Base-by-base conservation (phyloP, 225 moss, liverwort and hornwort genomes). In the Pseudoscleropodium purum region DNA sequence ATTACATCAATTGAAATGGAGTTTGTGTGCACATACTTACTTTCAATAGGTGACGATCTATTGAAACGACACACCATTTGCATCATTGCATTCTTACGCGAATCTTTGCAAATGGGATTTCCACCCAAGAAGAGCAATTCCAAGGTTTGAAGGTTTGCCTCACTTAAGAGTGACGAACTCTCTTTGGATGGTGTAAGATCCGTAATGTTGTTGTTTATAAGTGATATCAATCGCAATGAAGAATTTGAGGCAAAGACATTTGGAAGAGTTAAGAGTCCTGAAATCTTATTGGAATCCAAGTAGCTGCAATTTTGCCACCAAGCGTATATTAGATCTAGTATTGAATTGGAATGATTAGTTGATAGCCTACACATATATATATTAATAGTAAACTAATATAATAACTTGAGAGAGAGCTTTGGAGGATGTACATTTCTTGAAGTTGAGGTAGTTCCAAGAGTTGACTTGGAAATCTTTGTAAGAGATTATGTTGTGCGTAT, bases 61-160 rank as follows among this genome's bases (percentile, higher is more conserved):
- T 91, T 91, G 80, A 80, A 91, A 29, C 70, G 79, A 65, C 91
- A 88, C 12, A 88, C 64, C 85, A 91, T 77, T 30, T 30, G 85
- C 70, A 88, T 52, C 60, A 91, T 56, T 6, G 62, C 36, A 57
- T 65, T 81, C 30, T 73, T 74, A 1, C 10, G 26, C 0, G 65
- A 72, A 85, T 88, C 72, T 30, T 91, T 74, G 51, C 91, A 91
- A 36, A 91, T 11, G 1, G 91, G 88, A 66, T 91, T 91, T 81
- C 91, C 85, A 79, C 85, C 91, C 62, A 88, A 74, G 33, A 85
- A 91, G 39, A 91, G 80, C 41, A 91, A 76, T n/a, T 87, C 82
- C 56, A 75, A 83, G 27, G 10, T 57, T 27, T 39, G 54, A 83
- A 90, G 90, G 49, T 82, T 90, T 27, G 65, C 30, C 59, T 56